These are phyloP conservation scores for Sarcomyxa edulis DNA, from an alignment of 768 basidiomycete genomes.

Conservation along the genomic window DNA sequence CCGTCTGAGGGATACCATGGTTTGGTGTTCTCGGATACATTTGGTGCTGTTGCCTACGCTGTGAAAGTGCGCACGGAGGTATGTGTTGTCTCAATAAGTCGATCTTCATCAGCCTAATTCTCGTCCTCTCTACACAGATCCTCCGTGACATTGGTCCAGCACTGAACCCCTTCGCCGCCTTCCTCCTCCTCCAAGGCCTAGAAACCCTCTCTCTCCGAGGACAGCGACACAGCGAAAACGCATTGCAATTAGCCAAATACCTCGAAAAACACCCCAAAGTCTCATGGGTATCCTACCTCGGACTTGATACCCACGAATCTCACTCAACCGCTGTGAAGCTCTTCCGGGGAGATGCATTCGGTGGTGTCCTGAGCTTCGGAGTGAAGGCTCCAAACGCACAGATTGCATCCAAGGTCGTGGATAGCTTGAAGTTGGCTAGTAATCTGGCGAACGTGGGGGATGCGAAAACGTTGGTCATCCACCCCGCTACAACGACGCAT, in stretches of 20 bases:
- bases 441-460: constrained; percentile 73
- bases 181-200: constrained; percentile 72
- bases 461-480: constrained; percentile 78
- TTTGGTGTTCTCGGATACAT: constrained; percentile 57
- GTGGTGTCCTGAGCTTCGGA: constrained; percentile 78
- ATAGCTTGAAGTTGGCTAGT: constrained; percentile 65
- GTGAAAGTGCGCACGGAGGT: constrained; percentile 57
- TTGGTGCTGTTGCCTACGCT: constrained; percentile 60
- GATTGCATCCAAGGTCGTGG: constrained; percentile 44
- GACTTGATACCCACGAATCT: constrained; percentile 56
- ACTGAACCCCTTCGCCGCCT: constrained; percentile 68
- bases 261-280: constrained; percentile 63
- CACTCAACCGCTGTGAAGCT: constrained; percentile 53
- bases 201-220: constrained; percentile 72
- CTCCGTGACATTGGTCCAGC: constrained; percentile 64
- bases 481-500: constrained; percentile 76
- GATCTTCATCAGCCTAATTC: constrained; percentile 4
- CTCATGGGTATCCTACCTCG: constrained; percentile 76
- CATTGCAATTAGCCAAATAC: constrained; percentile 63
- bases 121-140: constrained; percentile 23
- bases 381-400: constrained; percentile 52
- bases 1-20: constrained; percentile 78
- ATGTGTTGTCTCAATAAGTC: constrained; percentile 1
- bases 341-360: constrained; percentile 50
- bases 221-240: constrained; percentile 68